Base-by-base conservation (phyloP, 257 asterid genomes). In the Petrea volubilis region DNA sequence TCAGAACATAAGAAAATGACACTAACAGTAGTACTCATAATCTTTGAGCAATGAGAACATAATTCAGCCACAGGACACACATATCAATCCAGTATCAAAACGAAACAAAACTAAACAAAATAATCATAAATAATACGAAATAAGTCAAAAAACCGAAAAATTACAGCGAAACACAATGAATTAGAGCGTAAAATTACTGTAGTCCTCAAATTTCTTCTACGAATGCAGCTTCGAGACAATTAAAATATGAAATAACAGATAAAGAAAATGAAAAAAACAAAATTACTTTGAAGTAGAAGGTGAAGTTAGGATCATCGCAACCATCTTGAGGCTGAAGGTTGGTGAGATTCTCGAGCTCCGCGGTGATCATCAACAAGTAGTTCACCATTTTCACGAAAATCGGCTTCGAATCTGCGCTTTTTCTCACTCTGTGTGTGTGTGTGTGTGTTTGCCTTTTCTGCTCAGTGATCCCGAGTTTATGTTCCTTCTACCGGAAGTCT, bases 271-370 rank as follows among this genome's bases (percentile, higher is more conserved):
- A 11, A 8, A 24, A 53, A 23, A 21, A 53, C 36, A 55, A 55
- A 24, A 55, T 55, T 55, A 55, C 98, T 92, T 92, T 90, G 81
- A 88, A 80, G 84, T 79, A 74, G 85, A 76, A 92, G 38, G 85
- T 53, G 90, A 86, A 82, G 86, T 77, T 82, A 61, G 89, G 86
- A 72, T 92, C 92, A 67, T 85, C 84, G 58, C 89, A 85, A 21
- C 98, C 98, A 63, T 79, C 98, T 47, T 85, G 88, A 59, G 96
- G 98, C 85, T 86, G 96, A 74, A 92, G 88, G 49, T 81, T 73
- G 38, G 94, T 84, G 71, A 92, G 85, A 71, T 85, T 92, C 49
- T 92, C 98, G 74, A 92, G 89, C 51, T 92, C 96, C 38, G 92
- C 96, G 38, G 78, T 73, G 78, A 92, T 92, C 85, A 56, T 80